These are phyloP conservation scores for Salix brachista DNA, from an alignment of 345 rosid genomes.

Conservation along the genomic window DNA sequence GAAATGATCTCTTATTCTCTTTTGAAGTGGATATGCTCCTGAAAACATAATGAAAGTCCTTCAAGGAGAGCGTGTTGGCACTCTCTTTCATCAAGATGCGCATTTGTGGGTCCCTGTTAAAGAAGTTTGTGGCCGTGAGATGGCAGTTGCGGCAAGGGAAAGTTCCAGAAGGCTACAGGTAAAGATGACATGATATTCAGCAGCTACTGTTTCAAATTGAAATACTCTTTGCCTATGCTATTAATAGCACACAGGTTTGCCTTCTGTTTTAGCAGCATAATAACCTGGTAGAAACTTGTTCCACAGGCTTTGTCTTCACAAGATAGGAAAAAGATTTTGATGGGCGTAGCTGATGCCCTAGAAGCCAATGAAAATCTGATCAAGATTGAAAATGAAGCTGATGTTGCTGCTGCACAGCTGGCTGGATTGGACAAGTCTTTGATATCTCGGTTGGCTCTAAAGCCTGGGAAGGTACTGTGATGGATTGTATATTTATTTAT, in stretches of 20 bases:
- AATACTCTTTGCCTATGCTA: not conserved
- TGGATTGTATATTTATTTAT: not conserved
- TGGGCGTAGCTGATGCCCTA: slow-evolving; percentile 74
- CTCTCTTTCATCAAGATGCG: slow-evolving; percentile 91
- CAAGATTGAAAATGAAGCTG: slow-evolving; percentile 67
- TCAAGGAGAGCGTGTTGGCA: slow-evolving; percentile 79
- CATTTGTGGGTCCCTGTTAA: slow-evolving; percentile 57
- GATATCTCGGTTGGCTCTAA: slow-evolving; percentile 74
- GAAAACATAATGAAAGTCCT: slow-evolving; percentile 76
- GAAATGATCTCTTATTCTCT: not conserved
- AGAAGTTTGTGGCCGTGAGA: slow-evolving; percentile 61
- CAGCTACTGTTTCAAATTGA: not conserved
- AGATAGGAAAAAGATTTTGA: slow-evolving; percentile 70
- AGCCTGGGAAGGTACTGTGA: slow-evolving; percentile 70
- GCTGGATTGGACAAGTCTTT: slow-evolving; percentile 75
- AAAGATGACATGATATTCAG: slow-evolving; percentile 4
- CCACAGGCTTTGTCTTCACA: slow-evolving; percentile 60
- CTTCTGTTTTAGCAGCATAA: slow-evolving; percentile 3
- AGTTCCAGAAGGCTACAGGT: slow-evolving; percentile 92
- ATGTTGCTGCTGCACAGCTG: slow-evolving; percentile 67
- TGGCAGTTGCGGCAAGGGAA: slow-evolving; percentile 97
- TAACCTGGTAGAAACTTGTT: slow-evolving; percentile 21
- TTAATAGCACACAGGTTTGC: not conserved
- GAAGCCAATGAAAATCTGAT: slow-evolving; percentile 72
- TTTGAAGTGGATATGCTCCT: slow-evolving; percentile 70